These are phyloP conservation scores for Thoreauomyces humboldtii DNA, from an alignment of 192 early-diverging fungal species.

Conservation along the genomic window DNA sequence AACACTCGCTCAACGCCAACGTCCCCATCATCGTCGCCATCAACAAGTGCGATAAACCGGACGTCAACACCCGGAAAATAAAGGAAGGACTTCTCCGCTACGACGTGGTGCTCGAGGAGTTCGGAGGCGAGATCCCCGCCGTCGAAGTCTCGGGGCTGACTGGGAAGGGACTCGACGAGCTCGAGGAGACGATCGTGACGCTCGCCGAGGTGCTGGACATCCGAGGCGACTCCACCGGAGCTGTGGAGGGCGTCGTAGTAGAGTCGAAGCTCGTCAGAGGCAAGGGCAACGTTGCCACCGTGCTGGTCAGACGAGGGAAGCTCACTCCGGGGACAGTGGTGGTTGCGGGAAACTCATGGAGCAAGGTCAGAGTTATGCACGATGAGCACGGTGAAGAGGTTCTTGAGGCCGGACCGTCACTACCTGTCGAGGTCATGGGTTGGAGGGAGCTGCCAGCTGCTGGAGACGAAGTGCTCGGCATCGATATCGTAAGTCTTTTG, in stretches of 20 bases:
- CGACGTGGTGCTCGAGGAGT: conserved; percentile 84
- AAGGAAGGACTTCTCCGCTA: conserved; percentile 70
- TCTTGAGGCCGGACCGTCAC: conserved; percentile 77
- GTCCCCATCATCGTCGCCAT: conserved; percentile 93
- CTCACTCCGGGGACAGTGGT: conserved; percentile 72
- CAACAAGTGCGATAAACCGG: conserved; percentile 96
- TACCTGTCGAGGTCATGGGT: conserved; percentile 82
- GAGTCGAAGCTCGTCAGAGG: conserved; percentile 89
- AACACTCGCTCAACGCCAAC: conserved; percentile 79
- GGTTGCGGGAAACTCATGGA: conserved; percentile 84
- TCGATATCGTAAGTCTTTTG: conserved; percentile 36
- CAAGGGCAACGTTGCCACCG: conserved; percentile 77
- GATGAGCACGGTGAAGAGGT: conserved; percentile 74
- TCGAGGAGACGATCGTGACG: conserved; percentile 86
- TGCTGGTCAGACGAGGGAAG: conserved; percentile 88
- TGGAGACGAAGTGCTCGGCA: conserved; percentile 84
- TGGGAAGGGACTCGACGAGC: conserved; percentile 77
- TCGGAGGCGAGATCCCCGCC: conserved; percentile 88
- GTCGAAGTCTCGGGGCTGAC: conserved; percentile 89
- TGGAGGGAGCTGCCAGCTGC: conserved; percentile 92
- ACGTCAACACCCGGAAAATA: conserved; percentile 41
- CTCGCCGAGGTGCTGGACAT: conserved; percentile 86
- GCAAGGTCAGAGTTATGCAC: conserved; percentile 79
- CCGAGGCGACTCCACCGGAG: conserved; percentile 74
- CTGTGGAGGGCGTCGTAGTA: conserved; percentile 80